These are phyloP conservation scores for Prunella vulgaris DNA, from an alignment of 257 asterid genomes.

Conservation along the genomic window DNA sequence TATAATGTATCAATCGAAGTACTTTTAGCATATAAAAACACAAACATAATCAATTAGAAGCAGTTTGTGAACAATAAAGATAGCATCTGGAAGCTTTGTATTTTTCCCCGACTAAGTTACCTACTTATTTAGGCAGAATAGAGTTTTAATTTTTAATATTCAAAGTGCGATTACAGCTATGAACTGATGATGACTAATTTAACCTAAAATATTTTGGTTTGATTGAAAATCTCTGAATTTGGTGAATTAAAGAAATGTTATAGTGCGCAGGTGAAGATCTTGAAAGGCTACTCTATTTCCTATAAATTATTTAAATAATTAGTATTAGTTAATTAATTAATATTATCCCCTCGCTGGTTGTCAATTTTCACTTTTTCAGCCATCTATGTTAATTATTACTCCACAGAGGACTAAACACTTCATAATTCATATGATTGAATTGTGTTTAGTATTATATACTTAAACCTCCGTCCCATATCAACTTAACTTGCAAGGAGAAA, in stretches of 20 bases:
- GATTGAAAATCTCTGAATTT: not conserved
- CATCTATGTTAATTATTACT: too few species aligned
- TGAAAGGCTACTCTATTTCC: not conserved
- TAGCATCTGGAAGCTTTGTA: not conserved
- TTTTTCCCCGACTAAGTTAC: too few species aligned
- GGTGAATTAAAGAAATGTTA: not conserved
- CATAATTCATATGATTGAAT: too few species aligned
- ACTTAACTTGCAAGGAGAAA: too few species aligned
- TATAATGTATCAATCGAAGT: not conserved
- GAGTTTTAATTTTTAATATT: not conserved
- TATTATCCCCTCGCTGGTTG: not conserved
- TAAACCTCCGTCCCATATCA: too few species aligned
- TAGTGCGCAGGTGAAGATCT: not conserved
- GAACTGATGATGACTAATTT: conserved; percentile 20
- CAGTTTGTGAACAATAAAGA: not conserved
- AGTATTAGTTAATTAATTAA: not conserved
- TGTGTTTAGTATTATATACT: too few species aligned
- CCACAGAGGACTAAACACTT: too few species aligned
- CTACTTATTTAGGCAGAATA: not conserved
- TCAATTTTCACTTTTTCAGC: not conserved
- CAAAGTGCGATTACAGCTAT: conserved; percentile 32
- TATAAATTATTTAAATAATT: not conserved
- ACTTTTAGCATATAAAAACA: not conserved
- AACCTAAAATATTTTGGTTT: not conserved
- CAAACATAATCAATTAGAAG: not conserved